Conservation (phyloP, 2,329 filamentous ascomycete genomes). For the Nigrograna mackinnonii region DNA sequence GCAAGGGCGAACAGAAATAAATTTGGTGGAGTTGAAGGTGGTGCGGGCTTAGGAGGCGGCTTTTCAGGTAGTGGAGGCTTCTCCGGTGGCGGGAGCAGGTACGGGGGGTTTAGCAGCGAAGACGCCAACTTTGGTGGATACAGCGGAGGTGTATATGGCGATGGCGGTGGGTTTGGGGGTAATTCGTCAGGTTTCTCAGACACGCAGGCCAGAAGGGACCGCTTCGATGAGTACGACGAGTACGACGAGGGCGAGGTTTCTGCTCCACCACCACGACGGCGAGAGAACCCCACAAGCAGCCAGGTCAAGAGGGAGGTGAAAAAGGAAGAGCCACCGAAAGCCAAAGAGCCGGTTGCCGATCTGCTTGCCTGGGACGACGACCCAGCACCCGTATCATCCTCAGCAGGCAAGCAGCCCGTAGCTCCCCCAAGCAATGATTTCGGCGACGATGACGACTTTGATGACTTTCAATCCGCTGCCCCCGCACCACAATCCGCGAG, state of each 20-base stretch:
- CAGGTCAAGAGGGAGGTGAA: constrained; percentile 54
- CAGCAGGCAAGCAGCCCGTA: constrained; percentile 49
- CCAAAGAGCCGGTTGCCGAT: constrained; percentile 82
- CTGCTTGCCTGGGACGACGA: constrained; percentile 90
- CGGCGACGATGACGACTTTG: constrained; percentile 82
- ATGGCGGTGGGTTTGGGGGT: constrained; percentile 90
- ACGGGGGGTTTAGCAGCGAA: constrained; percentile 91
- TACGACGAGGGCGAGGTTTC: constrained; percentile 75
- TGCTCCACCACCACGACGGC: constrained; percentile 57
- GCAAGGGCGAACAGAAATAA: constrained; percentile 88
- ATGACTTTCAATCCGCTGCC: constrained; percentile 90
- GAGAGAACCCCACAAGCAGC: constrained; percentile 44
- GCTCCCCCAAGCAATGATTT: constrained; percentile 48
- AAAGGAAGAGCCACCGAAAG: constrained; percentile 73
- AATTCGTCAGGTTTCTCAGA: constrained; percentile 70
- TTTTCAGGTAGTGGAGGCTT: constrained; percentile 63
- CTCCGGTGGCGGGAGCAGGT: constrained; percentile 71
- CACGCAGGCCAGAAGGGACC: constrained; percentile 65
- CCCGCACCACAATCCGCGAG: constrained; percentile 46
- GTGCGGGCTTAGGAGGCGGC: constrained; percentile 61
- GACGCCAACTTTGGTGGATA: constrained; percentile 66
- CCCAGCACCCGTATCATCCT: constrained; percentile 54
- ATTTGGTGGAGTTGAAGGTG: constrained; percentile 92
- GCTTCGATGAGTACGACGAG: constrained; percentile 97
- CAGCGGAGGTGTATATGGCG: constrained; percentile 83